Conservation (phyloP, 768 basidiomycete species). For the Tylopilus balloui region DNA sequence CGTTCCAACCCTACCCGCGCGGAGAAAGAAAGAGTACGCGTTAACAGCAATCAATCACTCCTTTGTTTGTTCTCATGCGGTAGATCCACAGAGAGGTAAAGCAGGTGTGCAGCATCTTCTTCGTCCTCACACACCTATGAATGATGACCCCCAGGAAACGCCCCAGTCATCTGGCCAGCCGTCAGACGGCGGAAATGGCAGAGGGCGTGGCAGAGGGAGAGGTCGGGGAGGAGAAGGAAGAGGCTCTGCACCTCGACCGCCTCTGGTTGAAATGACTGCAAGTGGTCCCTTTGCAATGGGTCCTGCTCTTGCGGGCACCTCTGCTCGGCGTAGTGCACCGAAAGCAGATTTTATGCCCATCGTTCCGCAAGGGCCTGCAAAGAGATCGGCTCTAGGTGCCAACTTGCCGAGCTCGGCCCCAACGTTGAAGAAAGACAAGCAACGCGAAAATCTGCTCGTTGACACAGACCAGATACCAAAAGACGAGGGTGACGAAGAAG, state of each 20-base stretch:
- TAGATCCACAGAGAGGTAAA: constrained; percentile 53
- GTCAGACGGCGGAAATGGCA: constrained; percentile 40
- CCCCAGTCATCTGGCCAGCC: constrained; percentile 32
- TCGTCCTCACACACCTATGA: background rate
- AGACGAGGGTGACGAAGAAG: constrained; percentile 52
- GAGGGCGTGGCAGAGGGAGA: constrained; percentile 44
- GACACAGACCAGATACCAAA: constrained; percentile 29
- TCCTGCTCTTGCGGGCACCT: constrained; percentile 62
- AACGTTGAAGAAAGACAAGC: constrained; percentile 43
- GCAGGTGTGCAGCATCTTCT: constrained; percentile 40
- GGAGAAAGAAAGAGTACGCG: constrained; percentile 77
- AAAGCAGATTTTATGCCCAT: constrained; percentile 55
- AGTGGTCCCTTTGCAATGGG: constrained; percentile 89
- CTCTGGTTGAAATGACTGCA: constrained; percentile 70
- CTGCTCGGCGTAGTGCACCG: constrained; percentile 44
- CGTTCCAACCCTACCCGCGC: constrained; percentile 67
- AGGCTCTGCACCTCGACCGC: constrained; percentile 40
- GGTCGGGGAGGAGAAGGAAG: constrained; percentile 54
- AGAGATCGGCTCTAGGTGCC: constrained; percentile 40
- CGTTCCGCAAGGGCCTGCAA: constrained; percentile 37
- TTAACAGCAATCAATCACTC: constrained; percentile 12
- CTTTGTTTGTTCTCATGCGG: constrained; percentile 8
- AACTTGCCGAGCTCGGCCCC: constrained; percentile 50
- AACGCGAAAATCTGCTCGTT: constrained; percentile 24
- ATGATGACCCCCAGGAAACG: constrained; percentile 43